Evolutionary conservation across 2,329 filamentous ascomycete species (phyloP), one percentile per base, ranked within the genome.

Genomic region (Monosporascus sp.): DNA sequence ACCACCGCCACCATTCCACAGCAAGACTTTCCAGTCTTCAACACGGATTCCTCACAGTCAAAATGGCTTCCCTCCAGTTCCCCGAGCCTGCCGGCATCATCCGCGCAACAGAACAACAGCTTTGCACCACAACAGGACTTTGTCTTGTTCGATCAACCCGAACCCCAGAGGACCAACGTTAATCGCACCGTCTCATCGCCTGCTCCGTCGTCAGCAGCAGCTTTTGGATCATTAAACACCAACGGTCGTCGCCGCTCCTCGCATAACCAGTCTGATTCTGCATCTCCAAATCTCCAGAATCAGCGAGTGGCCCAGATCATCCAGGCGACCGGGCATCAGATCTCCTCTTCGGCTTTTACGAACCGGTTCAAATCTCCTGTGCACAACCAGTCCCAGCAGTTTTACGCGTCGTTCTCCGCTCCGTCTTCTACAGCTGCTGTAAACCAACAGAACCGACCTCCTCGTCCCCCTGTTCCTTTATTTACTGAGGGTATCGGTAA

Each of bases 41-140:
- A 80, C 81, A 91, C 88, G 88, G 87, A 88, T 89, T 82, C 84
- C 72, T 70, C 74, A 71, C 79, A 79, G 75, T 83, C 84, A 91
- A 66, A 80, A 92, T 92, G 88, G 88, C 87, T 80, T 85, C 82
- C 86, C 80, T 85, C 84, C 77, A 83, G 76, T 77, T 76, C 78
- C 68, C 66, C 77, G 71, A 81, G 76, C 79, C 79, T 77, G 80
- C 81, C 81, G 83, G 83, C 81, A 76, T 64, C 74, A 75, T 71
- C 81, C 76, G 78, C 78, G 76, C 81, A 77, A 63, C 74, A 82
- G 75, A 72, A 67, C 74, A 68, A 65, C 72, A 73, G 71, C 76
- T 72, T 69, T 70, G 72, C 77, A 63, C 78, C 73, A 54, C 81
- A 81, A 67, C 79, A 86, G 78, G 88, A 91, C 85, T 91, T 91